phyloP scores from a whole-genome alignment of 2,329 filamentous ascomycete species.

The Pezicula radicicola region DNA sequence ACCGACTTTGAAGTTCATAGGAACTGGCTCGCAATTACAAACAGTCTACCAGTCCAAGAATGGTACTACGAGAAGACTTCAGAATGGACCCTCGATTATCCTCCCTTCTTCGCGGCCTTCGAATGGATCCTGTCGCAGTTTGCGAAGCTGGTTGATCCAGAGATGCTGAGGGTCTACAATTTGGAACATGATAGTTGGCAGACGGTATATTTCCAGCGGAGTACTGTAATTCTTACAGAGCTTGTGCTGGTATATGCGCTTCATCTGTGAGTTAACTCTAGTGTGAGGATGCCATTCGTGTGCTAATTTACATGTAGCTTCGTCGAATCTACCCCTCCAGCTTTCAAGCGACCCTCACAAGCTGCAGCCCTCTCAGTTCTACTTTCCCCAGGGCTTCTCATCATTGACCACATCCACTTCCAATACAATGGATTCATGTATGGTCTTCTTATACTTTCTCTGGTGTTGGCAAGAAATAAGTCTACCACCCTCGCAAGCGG shows the following conservation, averaged over 20 bases:
- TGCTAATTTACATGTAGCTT: constrained; percentile 49
- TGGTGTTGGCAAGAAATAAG: constrained; percentile 75
- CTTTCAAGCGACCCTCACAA: constrained; percentile 73
- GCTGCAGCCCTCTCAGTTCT: constrained; percentile 85
- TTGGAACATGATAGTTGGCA: constrained; percentile 88
- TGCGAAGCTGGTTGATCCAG: constrained; percentile 72
- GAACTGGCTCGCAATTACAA: constrained; percentile 96
- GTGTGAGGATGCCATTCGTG: constrained; percentile 10
- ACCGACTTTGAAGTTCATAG: constrained; percentile 99
- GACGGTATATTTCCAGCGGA: constrained; percentile 88
- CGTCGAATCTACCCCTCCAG: constrained; percentile 65
- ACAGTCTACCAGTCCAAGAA: constrained; percentile 79
- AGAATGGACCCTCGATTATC: constrained; percentile 99
- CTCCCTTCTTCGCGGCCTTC: constrained; percentile 96
- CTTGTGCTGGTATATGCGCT: constrained; percentile 80
- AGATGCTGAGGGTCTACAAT: constrained; percentile 78
- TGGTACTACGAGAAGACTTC: constrained; percentile 99
- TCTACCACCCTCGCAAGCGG: constrained; percentile 76
- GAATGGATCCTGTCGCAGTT: constrained; percentile 88
- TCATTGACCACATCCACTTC: constrained; percentile 98
- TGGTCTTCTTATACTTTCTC: constrained; percentile 80
- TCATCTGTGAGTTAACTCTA: constrained; percentile 54
- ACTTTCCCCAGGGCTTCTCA: constrained; percentile 86
- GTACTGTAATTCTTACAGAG: constrained; percentile 85
- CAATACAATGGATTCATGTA: constrained; percentile 99